phyloP scores from a whole-genome alignment of 345 rosid genomes.

The Reutealis trisperma region DNA sequence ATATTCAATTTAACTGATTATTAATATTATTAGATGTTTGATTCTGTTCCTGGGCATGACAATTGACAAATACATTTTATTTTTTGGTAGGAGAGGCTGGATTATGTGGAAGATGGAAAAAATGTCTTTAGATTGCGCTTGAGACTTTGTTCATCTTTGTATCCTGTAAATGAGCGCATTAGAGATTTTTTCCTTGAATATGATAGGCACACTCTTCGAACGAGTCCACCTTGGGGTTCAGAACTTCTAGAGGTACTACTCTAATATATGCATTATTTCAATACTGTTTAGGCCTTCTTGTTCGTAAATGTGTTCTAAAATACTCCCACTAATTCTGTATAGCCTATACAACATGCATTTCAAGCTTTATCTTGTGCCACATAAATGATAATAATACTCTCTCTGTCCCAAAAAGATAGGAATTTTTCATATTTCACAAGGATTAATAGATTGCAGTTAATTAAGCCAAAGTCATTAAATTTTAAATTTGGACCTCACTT shows the following conservation, averaged over 20 bases:
- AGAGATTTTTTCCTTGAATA: constrained; percentile 98
- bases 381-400: too few relatives aligned
- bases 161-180: constrained; percentile 89
- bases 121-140: constrained; percentile 79
- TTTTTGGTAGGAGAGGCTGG: constrained; percentile 79
- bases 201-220: constrained; percentile 93
- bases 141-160: constrained; percentile 89
- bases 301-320: not conserved
- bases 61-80: constrained; percentile 4
- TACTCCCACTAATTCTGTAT: not conserved
- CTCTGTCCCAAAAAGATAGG: too few relatives aligned
- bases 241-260: constrained; percentile 93
- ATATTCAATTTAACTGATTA: not conserved
- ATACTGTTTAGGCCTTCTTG: not conserved
- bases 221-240: constrained; percentile 99
- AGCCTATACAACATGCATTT: not conserved
- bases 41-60: not conserved
- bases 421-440: too few relatives aligned
- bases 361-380: too few relatives aligned
- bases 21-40: constrained; percentile 2
- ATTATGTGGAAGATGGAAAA: constrained; percentile 97
- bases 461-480: too few relatives aligned
- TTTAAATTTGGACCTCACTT: too few relatives aligned
- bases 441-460: too few relatives aligned
- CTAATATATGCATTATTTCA: constrained; percentile 10